Conservation (phyloP, 2,329 filamentous ascomycete genomes). For the Sphaerostilbella broomeana region DNA sequence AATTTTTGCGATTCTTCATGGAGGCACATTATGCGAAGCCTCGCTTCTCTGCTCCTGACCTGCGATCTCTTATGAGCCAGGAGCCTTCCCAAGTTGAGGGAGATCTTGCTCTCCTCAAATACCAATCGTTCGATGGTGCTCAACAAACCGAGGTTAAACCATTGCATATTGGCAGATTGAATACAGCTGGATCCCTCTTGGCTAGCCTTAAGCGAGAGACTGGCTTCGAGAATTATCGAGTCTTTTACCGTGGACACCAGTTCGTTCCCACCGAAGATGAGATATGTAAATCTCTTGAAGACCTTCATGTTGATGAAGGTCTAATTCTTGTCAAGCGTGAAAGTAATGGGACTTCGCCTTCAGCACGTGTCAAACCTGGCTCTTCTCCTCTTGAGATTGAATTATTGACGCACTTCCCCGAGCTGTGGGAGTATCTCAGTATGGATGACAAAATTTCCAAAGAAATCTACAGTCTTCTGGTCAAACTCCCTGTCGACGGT, state of each 20-base stretch:
- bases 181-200: conserved; percentile 64
- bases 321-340: conserved; percentile 60
- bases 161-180: conserved; percentile 60
- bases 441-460: conserved; percentile 63
- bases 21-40: conserved; percentile 56
- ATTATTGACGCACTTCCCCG: conserved; percentile 73
- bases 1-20: conserved; percentile 62
- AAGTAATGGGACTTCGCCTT: conserved; percentile 37
- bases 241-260: conserved; percentile 64
- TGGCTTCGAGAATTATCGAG: conserved; percentile 67
- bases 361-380: conserved; percentile 41
- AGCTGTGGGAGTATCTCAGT: conserved; percentile 74
- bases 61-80: conserved; percentile 46
- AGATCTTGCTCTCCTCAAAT: conserved; percentile 60
- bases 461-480: conserved; percentile 67
- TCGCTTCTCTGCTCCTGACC: conserved; percentile 52
- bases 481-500: conserved; percentile 62
- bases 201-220: conserved; percentile 61
- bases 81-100: conserved; percentile 51
- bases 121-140: conserved; percentile 64
- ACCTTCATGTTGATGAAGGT: conserved; percentile 59
- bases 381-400: conserved; percentile 65
- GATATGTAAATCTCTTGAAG: conserved; percentile 56
- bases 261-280: conserved; percentile 55
- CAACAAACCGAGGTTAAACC: conserved; percentile 53